Evolutionary conservation across 23 red algal species (phyloP), one percentile per base, ranked within the genome.

Genomic region (Agarophyton chilense): DNA sequence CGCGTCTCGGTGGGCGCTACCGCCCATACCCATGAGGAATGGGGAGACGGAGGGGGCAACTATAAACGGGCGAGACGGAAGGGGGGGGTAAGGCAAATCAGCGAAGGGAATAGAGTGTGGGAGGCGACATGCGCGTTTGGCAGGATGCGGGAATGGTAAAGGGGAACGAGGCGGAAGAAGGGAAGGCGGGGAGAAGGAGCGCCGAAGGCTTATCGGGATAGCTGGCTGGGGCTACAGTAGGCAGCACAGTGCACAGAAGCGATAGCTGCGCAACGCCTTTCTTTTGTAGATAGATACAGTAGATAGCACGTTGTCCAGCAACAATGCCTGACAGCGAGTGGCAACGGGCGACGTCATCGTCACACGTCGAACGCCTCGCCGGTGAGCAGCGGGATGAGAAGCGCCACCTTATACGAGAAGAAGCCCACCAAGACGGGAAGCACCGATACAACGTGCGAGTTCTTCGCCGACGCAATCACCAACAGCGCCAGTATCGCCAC

Each of bases 381-480:
- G 29, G 83, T 87, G 21, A 93, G 29, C 62, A 92, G 54, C 80
- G 89, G 95, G 22, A 93, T 6, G 31, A 97, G 50, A 43, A 79
- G 28, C 2, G 95, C 95, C 19, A 93, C 86, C 53, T 97, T 97
- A 58, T 93, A 97, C 73, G 83, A 80, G 50, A 97, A 88, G 64
- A 97, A 92, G 44, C 95, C 95, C 19, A 88, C 24, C 68, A 97
- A 51, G 21, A 90, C 95, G 32, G 95, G 89, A 26, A 97, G 38
- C 52, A 97, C 50, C 24, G 91, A 70, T 28, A 97, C 8, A n/a
- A 54, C 24, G 22, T 93, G 79, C 72, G 72, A 44, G 58, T 86
- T 78, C 32, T 62, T 77, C 0, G 95, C 78, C 14, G 70, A 60
- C 12, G 38, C 81, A 18, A 92, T 50, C 12, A 97, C 52, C 4